Conservation (phyloP, 1,284 basidiomycete species). For the Meira miltonrushii region DNA sequence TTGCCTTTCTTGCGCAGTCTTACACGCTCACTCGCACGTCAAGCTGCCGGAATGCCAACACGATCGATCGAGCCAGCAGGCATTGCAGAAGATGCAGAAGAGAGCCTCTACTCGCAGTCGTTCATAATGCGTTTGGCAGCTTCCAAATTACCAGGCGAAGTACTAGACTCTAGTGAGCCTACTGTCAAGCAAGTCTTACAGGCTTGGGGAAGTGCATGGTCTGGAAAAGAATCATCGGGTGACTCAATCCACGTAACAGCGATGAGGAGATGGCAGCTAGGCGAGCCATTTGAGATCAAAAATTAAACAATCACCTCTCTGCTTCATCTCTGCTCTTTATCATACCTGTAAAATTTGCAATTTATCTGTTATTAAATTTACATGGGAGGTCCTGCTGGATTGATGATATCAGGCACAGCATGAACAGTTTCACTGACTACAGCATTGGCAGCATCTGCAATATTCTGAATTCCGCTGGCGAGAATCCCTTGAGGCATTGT, state of each 20-base stretch:
- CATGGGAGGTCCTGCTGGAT: too few relatives aligned
- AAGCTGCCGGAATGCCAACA: slow-evolving; percentile 80
- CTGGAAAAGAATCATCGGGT: background rate
- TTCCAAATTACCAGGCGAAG: slow-evolving; percentile 50
- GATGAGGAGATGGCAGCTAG: slow-evolving; percentile 53
- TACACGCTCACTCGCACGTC: slow-evolving; percentile 72
- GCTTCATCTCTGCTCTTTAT: too few relatives aligned
- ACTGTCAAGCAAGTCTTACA: background rate
- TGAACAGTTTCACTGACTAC: too few relatives aligned
- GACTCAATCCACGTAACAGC: slow-evolving; percentile 38
- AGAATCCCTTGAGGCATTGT: too few relatives aligned
- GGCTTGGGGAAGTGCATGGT: background rate
- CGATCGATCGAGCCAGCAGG: slow-evolving; percentile 57
- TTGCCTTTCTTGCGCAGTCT: slow-evolving; percentile 59
- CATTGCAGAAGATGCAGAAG: slow-evolving; percentile 56
- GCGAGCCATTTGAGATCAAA: slow-evolving; percentile 37
- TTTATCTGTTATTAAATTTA: too few relatives aligned
- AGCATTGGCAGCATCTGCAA: too few relatives aligned
- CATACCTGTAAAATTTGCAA: too few relatives aligned
- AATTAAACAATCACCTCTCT: slow-evolving; percentile 9
- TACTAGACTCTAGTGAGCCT: background rate
- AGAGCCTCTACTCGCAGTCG: slow-evolving; percentile 69
- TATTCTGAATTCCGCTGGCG: too few relatives aligned
- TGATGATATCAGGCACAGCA: too few relatives aligned
- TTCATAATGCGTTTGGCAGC: slow-evolving; percentile 65